Evolutionary conservation across 306 rosid species (phyloP).

Genomic region (Quercus bicolor): DNA sequence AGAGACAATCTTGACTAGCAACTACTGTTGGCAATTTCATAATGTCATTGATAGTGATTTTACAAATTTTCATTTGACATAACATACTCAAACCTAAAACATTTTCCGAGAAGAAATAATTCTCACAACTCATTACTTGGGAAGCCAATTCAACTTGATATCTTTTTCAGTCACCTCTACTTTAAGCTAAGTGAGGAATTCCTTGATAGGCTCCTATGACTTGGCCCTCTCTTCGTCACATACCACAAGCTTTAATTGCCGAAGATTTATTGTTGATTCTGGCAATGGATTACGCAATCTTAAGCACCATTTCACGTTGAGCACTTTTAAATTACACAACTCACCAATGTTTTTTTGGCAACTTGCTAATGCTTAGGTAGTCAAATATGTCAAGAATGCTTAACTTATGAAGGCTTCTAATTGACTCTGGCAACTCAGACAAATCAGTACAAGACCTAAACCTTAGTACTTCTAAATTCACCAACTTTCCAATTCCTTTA

Average conservation of each 20-base stretch:
- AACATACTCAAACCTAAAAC: neutral
- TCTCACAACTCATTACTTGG: neutral
- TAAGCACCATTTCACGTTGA: slow-evolving; percentile 21
- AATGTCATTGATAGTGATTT: too few species aligned
- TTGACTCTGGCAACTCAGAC: slow-evolving; percentile 10
- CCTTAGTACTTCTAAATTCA: slow-evolving; percentile 17
- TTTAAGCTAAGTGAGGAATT: neutral
- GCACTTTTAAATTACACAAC: slow-evolving; percentile 13
- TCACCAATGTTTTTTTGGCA: slow-evolving; percentile 32
- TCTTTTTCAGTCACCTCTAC: slow-evolving; percentile 11
- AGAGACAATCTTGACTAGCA: slow-evolving; percentile 32
- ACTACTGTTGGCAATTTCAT: too few species aligned
- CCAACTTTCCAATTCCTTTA: slow-evolving; percentile 15
- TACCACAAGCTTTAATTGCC: slow-evolving; percentile 10
- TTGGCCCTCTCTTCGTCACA: slow-evolving; percentile 29
- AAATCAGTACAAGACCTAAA: slow-evolving; percentile 31
- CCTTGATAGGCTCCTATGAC: neutral
- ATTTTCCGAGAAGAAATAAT: neutral
- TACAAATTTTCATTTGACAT: too few species aligned
- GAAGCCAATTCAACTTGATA: slow-evolving; percentile 28
- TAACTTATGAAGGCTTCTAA: neutral
- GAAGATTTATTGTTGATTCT: neutral
- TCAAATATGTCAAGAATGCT: slow-evolving; percentile 25
- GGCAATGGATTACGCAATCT: slow-evolving; percentile 18
- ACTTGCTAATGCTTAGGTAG: slow-evolving; percentile 18